Base-by-base conservation (phyloP, 805 yeast species). In the Osmozyma mogii region DNA sequence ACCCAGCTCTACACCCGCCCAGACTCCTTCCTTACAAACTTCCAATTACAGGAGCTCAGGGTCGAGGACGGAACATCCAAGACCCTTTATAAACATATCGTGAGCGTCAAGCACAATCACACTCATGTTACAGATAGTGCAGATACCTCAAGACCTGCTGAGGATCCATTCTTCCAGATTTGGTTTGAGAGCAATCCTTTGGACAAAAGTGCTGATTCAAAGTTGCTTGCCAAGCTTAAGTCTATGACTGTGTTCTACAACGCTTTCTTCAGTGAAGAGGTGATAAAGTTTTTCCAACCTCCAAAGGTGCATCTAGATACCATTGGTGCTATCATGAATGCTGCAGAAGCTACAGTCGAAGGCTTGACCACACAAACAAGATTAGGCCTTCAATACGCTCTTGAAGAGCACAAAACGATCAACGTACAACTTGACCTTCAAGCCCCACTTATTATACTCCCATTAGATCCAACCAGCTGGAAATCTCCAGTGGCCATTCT, bases 331-430 rank as follows among this genome's bases (percentile, higher is more conserved):
- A 73, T 94, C 15, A 74, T 92, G 74, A 79, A 75, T 52, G 97
- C 96, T 1, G 98, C 99, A 0, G 95, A 88, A 38, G 84, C 88
- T 0, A 88, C 96, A 0, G 81, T 92, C 34, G 96, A 87, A 47
- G 96, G 94, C 2, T 64, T 92, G 38, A 78, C 96, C 0, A 66
- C 78, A 15, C 95, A 87, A 50, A 92, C 97, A 0, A 66, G 96
- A 45, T 69, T 92, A 38, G 97, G 97, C 0, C 66, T 92, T 13
- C 94, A 89, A 56, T 87, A 92, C 41, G 92, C 96, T 0, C 66
- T 94, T 43, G 95, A 87, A 38, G 95, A 89, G 45, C 99, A 92
- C 56, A 88, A 87, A 50, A 89, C 97, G 0, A 56, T 87, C 34
- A 79, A 87, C 47, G 72, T 87, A 15, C 76, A 83, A 45, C 69